Percentiles rank a stretch among this genome's conserved stretches.
These are phyloP conservation scores for Carex parvula DNA, from an alignment of 176 grass and related monocot species.

Conservation along the genomic window DNA sequence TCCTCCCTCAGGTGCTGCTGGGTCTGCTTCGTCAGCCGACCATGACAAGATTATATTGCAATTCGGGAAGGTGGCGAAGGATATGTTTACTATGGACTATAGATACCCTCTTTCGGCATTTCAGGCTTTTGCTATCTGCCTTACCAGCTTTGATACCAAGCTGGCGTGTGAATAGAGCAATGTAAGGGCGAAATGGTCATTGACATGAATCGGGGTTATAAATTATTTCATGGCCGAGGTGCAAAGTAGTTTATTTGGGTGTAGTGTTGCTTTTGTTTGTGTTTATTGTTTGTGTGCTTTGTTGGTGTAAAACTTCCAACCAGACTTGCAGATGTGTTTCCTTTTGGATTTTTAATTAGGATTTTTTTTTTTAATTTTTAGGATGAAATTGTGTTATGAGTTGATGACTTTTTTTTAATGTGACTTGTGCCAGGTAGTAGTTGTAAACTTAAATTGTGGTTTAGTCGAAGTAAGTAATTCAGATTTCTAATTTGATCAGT, in stretches of 20 bases:
- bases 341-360: conserved; percentile 12
- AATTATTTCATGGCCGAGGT: not conserved
- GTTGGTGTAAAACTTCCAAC: conserved; percentile 23
- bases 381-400: conserved; percentile 16
- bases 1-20: conserved; percentile 14
- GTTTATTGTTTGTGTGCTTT: conserved; percentile 19
- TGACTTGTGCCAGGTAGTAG: not conserved
- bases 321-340: conserved; percentile 22
- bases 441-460: conserved; percentile 16
- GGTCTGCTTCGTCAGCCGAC: conserved; percentile 22
- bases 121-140: conserved; percentile 83
- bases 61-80: conserved; percentile 76
- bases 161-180: conserved; percentile 69
- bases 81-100: conserved; percentile 85
- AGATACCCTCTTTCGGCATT: conserved; percentile 77
- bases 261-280: conserved; percentile 25
- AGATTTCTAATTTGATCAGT: not conserved
- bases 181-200: not conserved
- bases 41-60: conserved; percentile 68
- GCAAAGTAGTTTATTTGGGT: not conserved
- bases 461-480: conserved; percentile 11
- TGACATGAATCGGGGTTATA: not conserved
- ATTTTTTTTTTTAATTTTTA: not conserved
- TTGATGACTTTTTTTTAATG: not conserved
- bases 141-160: conserved; percentile 90